Percentiles rank a stretch among this genome's conserved stretches.
These are phyloP conservation scores for Collybiopsis confluens DNA, from an alignment of 768 basidiomycete genomes.

Conservation along the genomic window DNA sequence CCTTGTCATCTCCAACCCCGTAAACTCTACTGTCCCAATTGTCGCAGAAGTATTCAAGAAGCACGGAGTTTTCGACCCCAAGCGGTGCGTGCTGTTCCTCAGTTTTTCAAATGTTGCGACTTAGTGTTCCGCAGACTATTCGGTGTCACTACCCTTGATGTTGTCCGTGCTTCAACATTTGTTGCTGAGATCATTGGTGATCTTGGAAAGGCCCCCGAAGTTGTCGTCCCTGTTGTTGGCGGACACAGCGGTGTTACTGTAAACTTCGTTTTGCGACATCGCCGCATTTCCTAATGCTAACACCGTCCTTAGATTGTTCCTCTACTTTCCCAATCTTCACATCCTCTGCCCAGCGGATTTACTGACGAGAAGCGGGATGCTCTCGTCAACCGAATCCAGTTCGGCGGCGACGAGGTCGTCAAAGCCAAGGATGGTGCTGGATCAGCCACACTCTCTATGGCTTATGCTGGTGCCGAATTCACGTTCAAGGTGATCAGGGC, in stretches of 20 bases:
- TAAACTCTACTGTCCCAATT: conserved; percentile 98
- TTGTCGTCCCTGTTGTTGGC: conserved; percentile 87
- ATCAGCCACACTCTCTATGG: conserved; percentile 96
- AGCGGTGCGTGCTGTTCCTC: conserved; percentile 55
- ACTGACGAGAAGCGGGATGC: conserved; percentile 45
- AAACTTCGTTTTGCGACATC: conserved; percentile 16
- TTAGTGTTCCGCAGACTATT: conserved; percentile 60
- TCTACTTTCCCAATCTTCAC: conserved; percentile 85
- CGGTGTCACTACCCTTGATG: conserved; percentile 97
- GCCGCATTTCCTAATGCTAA: not conserved
- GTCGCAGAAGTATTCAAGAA: conserved; percentile 95
- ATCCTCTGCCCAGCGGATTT: conserved; percentile 62
- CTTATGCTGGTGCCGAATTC: conserved; percentile 91
- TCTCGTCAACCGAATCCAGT: conserved; percentile 85
- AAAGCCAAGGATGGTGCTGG: conserved; percentile 95
- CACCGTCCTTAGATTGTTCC: conserved; percentile 70
- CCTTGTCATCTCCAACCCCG: conserved; percentile 97
- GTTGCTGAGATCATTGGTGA: conserved; percentile 75
- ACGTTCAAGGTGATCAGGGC: conserved; percentile 79
- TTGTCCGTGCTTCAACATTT: conserved; percentile 97
- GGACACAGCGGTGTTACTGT: conserved; percentile 93
- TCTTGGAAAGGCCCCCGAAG: conserved; percentile 51
- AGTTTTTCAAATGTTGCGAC: conserved; percentile 5
- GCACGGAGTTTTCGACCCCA: conserved; percentile 86
- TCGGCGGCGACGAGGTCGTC: conserved; percentile 96